Evolutionary conservation across 345 rosid species (phyloP).

Genomic region (Eucalyptus erythrocorys): DNA sequence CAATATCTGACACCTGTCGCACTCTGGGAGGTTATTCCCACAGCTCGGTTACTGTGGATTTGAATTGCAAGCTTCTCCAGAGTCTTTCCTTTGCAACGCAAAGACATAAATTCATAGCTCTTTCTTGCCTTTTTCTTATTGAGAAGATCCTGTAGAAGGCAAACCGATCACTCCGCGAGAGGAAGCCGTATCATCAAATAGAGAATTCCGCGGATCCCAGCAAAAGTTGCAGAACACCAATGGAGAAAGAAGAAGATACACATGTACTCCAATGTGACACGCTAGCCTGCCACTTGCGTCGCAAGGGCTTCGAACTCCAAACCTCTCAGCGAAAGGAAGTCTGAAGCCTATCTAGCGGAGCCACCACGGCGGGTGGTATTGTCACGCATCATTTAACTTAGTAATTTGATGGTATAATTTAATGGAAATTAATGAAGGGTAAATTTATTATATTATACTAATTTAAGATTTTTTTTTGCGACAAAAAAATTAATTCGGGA

Average conservation of each 20-base stretch:
- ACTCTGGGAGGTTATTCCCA: not conserved
- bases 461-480: too few relatives aligned
- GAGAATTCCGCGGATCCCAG: too few relatives aligned
- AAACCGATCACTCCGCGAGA: not conserved
- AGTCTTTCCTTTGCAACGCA: not conserved
- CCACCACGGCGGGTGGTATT: too few relatives aligned
- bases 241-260: not conserved
- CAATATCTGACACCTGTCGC: not conserved
- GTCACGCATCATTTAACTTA: accelerated
- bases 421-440: accelerated
- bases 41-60: not conserved
- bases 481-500: accelerated
- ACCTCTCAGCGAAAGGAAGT: too few relatives aligned
- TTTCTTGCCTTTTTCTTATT: not conserved
- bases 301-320: too few relatives aligned
- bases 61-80: not conserved
- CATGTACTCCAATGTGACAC: too few relatives aligned
- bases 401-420: too few relatives aligned
- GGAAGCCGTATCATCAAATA: not conserved
- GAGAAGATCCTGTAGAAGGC: not conserved
- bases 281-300: too few relatives aligned
- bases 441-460: too few relatives aligned
- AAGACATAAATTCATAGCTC: not conserved
- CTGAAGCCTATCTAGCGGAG: too few relatives aligned
- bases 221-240: not conserved